These are phyloP conservation scores for Yamadazyma friedrichii DNA, from an alignment of 1,139 yeast genomes.

Conservation along the genomic window DNA sequence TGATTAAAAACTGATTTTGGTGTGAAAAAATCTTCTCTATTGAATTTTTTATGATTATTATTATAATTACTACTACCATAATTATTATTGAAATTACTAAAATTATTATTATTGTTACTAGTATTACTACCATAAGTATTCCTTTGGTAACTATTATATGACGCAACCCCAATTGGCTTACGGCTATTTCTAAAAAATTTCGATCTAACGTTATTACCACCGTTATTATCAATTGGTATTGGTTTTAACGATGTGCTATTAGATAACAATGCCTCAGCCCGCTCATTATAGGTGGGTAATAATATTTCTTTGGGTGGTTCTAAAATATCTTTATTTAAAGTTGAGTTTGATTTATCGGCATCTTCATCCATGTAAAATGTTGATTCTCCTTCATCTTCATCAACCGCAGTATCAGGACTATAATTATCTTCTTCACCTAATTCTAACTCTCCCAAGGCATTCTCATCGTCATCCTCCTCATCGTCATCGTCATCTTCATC, in stretches of 20 bases:
- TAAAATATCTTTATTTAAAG: slow-evolving; percentile 6
- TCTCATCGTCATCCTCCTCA: slow-evolving; percentile 8
- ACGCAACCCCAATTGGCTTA: slow-evolving; percentile 65
- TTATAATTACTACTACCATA: background rate
- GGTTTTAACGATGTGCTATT: slow-evolving; percentile 42
- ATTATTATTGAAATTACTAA: slow-evolving; percentile 11
- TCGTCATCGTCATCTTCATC: slow-evolving; percentile 18
- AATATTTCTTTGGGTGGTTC: slow-evolving; percentile 1
- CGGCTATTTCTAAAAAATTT: slow-evolving; percentile 50
- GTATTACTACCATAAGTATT: slow-evolving; percentile 17
- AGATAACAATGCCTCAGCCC: slow-evolving; percentile 48
- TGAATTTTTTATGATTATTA: slow-evolving; percentile 32
- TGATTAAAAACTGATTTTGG: slow-evolving; percentile 73
- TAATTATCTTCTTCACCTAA: slow-evolving; percentile 18
- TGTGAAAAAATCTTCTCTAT: slow-evolving; percentile 71
- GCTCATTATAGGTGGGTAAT: slow-evolving; percentile 28
- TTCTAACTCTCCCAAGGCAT: slow-evolving; percentile 1
- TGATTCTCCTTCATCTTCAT: slow-evolving; percentile 16
- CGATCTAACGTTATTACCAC: slow-evolving; percentile 17
- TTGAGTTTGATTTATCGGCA: slow-evolving; percentile 14
- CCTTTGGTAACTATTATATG: slow-evolving; percentile 24
- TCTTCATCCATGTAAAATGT: slow-evolving; percentile 17
- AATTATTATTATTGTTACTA: slow-evolving; percentile 11
- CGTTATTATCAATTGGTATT: slow-evolving; percentile 33
- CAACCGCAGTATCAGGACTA: slow-evolving; percentile 6